phyloP scores from a whole-genome alignment of 1,284 basidiomycete genomes.

The Cryptococcus hybrid region DNA sequence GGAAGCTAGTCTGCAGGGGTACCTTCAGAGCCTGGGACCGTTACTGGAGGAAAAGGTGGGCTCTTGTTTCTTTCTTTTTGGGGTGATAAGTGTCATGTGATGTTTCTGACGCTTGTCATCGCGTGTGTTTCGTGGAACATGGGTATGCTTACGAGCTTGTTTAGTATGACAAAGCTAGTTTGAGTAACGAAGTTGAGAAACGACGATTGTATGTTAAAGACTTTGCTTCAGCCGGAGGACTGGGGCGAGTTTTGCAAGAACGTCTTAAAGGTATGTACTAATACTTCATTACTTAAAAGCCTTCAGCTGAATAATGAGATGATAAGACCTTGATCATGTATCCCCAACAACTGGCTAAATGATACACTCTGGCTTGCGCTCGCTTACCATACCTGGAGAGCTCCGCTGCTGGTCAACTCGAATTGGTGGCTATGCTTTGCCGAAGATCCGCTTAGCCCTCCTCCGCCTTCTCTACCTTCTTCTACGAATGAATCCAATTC shows the following conservation, averaged over 20 bases:
- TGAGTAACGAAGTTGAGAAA: slow-evolving; percentile 60
- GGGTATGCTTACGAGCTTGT: slow-evolving; percentile 12
- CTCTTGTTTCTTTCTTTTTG: background rate
- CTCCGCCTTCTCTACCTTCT: slow-evolving; percentile 11
- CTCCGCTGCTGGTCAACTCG: slow-evolving; percentile 83
- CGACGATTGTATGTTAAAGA: slow-evolving; percentile 67
- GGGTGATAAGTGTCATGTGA: background rate
- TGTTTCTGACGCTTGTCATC: too few relatives aligned
- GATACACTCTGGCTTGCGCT: slow-evolving; percentile 92
- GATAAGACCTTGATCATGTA: slow-evolving; percentile 72
- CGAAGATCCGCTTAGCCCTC: slow-evolving; percentile 54
- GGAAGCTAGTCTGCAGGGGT: slow-evolving; percentile 71
- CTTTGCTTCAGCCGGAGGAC: slow-evolving; percentile 62
- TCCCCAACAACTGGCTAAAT: slow-evolving; percentile 92
- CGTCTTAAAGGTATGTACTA: slow-evolving; percentile 64
- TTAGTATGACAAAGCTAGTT: slow-evolving; percentile 57
- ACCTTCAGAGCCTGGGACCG: slow-evolving; percentile 76
- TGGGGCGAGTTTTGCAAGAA: slow-evolving; percentile 73
- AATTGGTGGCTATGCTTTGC: slow-evolving; percentile 96
- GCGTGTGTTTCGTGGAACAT: background rate
- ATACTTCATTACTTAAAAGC: background rate
- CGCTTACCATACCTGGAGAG: slow-evolving; percentile 87
- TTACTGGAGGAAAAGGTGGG: slow-evolving; percentile 71
- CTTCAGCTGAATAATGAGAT: background rate
- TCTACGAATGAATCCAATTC: background rate